A percentile compares a stretch with the other conserved stretches of the same genome.
These are phyloP conservation scores for Saccharum hybrid DNA, from an alignment of 202 grass and related monocot species.

Conservation along the genomic window DNA sequence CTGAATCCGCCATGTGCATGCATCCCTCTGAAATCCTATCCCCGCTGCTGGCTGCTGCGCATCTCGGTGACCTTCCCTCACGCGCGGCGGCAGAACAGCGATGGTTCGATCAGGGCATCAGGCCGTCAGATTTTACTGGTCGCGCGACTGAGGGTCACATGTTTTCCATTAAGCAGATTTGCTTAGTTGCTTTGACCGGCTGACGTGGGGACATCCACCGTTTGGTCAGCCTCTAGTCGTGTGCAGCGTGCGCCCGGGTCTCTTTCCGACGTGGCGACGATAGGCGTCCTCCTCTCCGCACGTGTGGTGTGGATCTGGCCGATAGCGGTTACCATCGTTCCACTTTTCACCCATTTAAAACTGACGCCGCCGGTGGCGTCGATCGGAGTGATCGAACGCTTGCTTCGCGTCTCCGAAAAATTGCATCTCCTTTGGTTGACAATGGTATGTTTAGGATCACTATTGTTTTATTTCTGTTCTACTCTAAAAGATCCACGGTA, in stretches of 20 bases:
- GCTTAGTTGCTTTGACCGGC: not conserved
- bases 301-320: not conserved
- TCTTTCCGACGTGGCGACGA: not conserved
- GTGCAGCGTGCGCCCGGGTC: not conserved
- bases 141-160: not conserved
- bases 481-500: too few species aligned
- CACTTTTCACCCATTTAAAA: too few species aligned
- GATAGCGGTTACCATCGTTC: not conserved
- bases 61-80: not conserved
- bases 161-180: not conserved
- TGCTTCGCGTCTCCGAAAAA: too few species aligned
- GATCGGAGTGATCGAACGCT: too few species aligned
- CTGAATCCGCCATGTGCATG: not conserved
- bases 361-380: too few species aligned
- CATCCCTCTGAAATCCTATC: not conserved
- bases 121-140: not conserved
- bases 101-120: not conserved
- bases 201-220: not conserved
- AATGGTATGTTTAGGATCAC: too few species aligned
- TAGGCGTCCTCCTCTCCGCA: not conserved
- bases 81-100: not conserved
- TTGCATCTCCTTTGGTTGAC: too few species aligned
- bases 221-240: constrained; percentile 21
- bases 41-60: not conserved
- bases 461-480: too few species aligned